Percentiles rank a stretch among this genome's conserved stretches.
phyloP scores from a whole-genome alignment of 176 grass and related monocot species.

The Triticum turgidum region DNA sequence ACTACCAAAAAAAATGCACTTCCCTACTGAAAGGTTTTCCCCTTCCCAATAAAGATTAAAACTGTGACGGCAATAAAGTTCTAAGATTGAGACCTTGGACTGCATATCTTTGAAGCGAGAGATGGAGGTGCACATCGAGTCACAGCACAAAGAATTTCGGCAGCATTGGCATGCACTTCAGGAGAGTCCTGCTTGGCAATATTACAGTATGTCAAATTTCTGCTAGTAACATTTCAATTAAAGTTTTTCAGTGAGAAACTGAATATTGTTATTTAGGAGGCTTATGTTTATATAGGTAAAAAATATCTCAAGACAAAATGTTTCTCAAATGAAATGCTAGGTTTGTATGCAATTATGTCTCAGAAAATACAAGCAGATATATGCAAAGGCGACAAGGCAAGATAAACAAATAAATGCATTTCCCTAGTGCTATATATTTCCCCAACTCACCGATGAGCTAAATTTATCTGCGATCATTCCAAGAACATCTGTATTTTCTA shows the following conservation, averaged over 20 bases:
- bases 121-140: conserved; percentile 90
- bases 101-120: conserved; percentile 89
- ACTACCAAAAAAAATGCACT: conserved; percentile 1
- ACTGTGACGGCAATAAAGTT: neutral
- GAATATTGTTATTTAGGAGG: conserved; percentile 1
- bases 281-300: neutral
- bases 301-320: conserved; percentile 5
- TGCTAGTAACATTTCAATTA: neutral
- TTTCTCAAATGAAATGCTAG: neutral
- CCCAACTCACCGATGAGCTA: conserved; percentile 78
- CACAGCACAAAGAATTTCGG: conserved; percentile 94
- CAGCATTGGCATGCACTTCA: conserved; percentile 95
- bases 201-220: conserved; percentile 31
- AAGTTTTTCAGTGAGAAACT: neutral
- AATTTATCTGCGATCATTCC: conserved; percentile 95
- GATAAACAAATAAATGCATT: conserved; percentile 12
- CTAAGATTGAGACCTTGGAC: conserved; percentile 64
- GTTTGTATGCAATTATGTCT: conserved; percentile 15
- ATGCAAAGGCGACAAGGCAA: neutral
- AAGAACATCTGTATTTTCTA: conserved; percentile 96
- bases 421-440: neutral
- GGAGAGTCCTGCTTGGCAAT: conserved; percentile 72
- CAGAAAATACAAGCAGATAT: conserved; percentile 21
- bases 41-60: neutral
- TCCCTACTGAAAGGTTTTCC: neutral